These are phyloP conservation scores for Ceratorhiza oryzae-sativae DNA, from an alignment of 1,284 basidiomycete genomes.

Conservation along the genomic window DNA sequence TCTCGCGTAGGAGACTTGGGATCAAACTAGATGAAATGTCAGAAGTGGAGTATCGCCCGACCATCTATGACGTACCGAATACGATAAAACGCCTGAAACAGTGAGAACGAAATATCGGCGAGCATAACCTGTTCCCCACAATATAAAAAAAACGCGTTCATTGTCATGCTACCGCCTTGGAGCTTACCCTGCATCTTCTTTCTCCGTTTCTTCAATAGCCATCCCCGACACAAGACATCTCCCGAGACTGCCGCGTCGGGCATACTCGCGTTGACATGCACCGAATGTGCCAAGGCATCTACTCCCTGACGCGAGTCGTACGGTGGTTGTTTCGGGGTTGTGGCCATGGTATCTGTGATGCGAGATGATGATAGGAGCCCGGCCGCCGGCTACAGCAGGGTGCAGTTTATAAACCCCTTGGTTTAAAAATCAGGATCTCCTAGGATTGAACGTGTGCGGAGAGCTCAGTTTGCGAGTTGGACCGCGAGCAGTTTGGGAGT, in stretches of 20 bases:
- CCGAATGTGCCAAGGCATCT: conserved; percentile 19
- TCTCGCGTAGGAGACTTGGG: conserved; percentile 75
- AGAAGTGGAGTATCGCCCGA: too few species aligned
- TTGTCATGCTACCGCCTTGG: conserved; percentile 16
- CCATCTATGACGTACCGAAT: conserved; percentile 67
- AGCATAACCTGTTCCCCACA: conserved; percentile 69
- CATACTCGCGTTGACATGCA: conserved; percentile 9
- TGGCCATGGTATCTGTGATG: neutral
- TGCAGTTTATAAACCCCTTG: neutral
- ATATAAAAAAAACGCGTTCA: conserved; percentile 36
- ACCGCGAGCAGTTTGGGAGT: neutral
- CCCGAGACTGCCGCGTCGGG: conserved; percentile 23
- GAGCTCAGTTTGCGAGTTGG: conserved; percentile 14
- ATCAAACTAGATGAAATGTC: conserved; percentile 49
- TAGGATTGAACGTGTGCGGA: neutral
- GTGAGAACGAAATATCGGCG: conserved; percentile 77
- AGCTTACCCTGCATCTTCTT: conserved; percentile 81
- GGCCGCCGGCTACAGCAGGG: neutral
- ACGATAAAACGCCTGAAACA: conserved; percentile 72
- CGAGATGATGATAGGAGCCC: neutral
- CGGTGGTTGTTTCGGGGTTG: conserved; percentile 13
- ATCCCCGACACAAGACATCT: conserved; percentile 56
- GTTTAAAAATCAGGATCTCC: neutral
- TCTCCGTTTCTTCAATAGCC: conserved; percentile 80
- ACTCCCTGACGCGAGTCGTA: conserved; percentile 24